phyloP scores from a whole-genome alignment of 2,329 filamentous ascomycete genomes.

The Scedosporium dehoogii region DNA sequence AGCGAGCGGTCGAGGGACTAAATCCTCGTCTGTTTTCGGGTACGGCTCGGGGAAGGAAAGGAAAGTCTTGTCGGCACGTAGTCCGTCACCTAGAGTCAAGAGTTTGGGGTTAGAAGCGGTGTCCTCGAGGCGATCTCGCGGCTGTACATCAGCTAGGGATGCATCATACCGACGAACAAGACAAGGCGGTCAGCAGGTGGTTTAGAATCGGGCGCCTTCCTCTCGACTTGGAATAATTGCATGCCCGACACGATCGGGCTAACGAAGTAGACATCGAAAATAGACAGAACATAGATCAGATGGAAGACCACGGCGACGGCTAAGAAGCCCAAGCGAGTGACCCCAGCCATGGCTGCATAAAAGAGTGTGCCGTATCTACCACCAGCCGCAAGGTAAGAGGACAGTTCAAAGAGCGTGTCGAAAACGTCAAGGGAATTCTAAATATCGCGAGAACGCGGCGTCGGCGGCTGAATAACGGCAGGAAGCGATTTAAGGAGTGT shows the following conservation, averaged over 20 bases:
- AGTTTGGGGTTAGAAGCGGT: neutral
- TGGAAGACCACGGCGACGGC: slow-evolving; percentile 87
- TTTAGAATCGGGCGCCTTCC: slow-evolving; percentile 39
- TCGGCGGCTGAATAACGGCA: too few relatives aligned
- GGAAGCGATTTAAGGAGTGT: too few relatives aligned
- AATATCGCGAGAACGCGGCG: too few relatives aligned
- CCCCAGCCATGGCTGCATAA: slow-evolving; percentile 15
- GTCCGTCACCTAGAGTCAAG: slow-evolving; percentile 58
- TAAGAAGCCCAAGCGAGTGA: slow-evolving; percentile 69
- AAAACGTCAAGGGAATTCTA: too few relatives aligned
- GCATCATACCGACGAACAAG: slow-evolving; percentile 69
- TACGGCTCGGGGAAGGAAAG: slow-evolving; percentile 87
- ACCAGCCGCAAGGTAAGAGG: neutral
- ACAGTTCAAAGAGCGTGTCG: neutral
- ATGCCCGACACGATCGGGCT: slow-evolving; percentile 96
- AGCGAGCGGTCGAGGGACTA: slow-evolving; percentile 69
- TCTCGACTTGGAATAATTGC: slow-evolving; percentile 65
- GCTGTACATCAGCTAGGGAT: neutral
- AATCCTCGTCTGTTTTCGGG: slow-evolving; percentile 51
- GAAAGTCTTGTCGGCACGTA: slow-evolving; percentile 96
- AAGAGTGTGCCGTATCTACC: neutral
- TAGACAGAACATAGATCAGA: slow-evolving; percentile 84
- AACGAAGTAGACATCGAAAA: slow-evolving; percentile 98
- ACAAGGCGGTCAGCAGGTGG: slow-evolving; percentile 85
- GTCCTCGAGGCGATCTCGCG: neutral